These are phyloP conservation scores for Annulohypoxylon stygium DNA, from an alignment of 495 filamentous ascomycete species.

Conservation along the genomic window DNA sequence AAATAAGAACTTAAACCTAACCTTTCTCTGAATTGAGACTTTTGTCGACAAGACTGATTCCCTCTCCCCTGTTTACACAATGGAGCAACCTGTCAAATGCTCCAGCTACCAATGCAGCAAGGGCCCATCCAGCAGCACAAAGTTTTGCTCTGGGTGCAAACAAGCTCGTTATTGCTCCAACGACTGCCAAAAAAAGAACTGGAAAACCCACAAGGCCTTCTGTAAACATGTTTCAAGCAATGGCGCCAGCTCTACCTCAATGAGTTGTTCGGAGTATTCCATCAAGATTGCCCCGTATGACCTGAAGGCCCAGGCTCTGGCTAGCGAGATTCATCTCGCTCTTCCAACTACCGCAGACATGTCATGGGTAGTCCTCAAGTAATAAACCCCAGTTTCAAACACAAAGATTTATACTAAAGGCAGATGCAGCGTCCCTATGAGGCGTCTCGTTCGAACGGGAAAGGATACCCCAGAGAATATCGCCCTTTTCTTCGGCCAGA, in stretches of 20 bases:
- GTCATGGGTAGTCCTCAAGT: neutral
- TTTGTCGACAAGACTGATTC: too few species aligned
- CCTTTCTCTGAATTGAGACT: too few species aligned
- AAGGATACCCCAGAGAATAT: constrained; percentile 36
- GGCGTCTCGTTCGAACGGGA: constrained; percentile 26
- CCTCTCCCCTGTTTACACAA: neutral
- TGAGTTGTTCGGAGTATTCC: neutral
- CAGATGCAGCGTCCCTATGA: constrained; percentile 7
- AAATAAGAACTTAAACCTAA: neutral
- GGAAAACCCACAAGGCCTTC: constrained; percentile 13
- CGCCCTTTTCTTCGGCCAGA: constrained; percentile 25
- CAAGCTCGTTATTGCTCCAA: constrained; percentile 19
- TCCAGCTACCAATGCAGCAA: neutral
- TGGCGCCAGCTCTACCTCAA: constrained; percentile 13
- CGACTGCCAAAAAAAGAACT: constrained; percentile 24
- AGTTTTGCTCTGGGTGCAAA: constrained; percentile 10
- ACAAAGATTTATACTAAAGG: neutral
- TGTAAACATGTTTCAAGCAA: constrained; percentile 26
- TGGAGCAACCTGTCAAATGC: neutral
- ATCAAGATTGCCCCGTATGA: constrained; percentile 14
- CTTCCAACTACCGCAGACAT: neutral
- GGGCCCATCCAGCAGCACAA: neutral
- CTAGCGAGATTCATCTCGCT: constrained; percentile 9
- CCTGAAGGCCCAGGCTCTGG: constrained; percentile 11
- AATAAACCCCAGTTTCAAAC: neutral